These are phyloP conservation scores for Penicillium frequentans DNA, from an alignment of 2,329 filamentous ascomycete genomes.

Conservation along the genomic window DNA sequence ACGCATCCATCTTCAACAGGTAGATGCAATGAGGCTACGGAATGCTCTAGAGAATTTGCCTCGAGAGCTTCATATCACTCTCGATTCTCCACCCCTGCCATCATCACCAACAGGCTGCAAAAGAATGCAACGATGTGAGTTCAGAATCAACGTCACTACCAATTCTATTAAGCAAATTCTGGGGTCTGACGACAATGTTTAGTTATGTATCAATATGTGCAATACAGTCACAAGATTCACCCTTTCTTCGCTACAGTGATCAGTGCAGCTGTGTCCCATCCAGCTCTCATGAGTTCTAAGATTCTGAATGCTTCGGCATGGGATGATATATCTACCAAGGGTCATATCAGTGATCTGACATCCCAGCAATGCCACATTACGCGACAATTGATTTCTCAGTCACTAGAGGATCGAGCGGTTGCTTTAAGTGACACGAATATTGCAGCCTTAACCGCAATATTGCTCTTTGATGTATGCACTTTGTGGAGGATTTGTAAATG, in stretches of 20 bases:
- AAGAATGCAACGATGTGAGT: slow-evolving; percentile 17
- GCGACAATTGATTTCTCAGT: slow-evolving; percentile 8
- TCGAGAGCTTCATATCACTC: background rate
- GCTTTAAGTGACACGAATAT: slow-evolving; percentile 3
- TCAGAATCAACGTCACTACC: background rate
- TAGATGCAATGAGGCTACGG: background rate
- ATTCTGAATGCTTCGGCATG: slow-evolving; percentile 22
- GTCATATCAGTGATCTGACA: slow-evolving; percentile 15
- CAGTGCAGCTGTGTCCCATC: slow-evolving; percentile 8
- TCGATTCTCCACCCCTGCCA: slow-evolving; percentile 6
- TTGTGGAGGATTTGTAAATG: background rate
- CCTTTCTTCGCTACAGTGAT: slow-evolving; percentile 17
- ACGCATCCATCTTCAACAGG: background rate
- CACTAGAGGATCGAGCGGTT: slow-evolving; percentile 2
- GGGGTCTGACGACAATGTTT: background rate
- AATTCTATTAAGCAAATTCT: background rate
- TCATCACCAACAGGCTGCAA: slow-evolving; percentile 11
- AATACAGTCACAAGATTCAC: slow-evolving; percentile 12
- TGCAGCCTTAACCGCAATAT: slow-evolving; percentile 4
- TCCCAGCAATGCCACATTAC: slow-evolving; percentile 16
- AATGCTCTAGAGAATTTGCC: background rate
- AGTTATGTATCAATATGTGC: slow-evolving; percentile 21
- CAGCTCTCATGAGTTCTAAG: slow-evolving; percentile 20
- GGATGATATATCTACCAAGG: slow-evolving; percentile 16
- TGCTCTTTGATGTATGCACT: slow-evolving; percentile 4